Evolutionary conservation across 192 early-diverging fungal species (phyloP).

Genomic region (Backusella tuberculispora): DNA sequence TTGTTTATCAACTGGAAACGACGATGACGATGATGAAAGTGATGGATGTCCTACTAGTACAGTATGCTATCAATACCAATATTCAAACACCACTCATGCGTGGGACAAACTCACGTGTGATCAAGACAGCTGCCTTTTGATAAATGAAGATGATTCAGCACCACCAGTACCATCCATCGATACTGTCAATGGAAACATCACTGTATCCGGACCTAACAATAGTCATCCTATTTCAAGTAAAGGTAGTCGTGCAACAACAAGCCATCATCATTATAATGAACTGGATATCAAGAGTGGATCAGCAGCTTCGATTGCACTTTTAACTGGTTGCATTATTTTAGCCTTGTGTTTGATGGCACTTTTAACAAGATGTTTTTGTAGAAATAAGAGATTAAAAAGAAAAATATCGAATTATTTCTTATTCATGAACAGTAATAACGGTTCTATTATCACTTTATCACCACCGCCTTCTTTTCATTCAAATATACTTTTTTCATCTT

Average conservation of each 20-base stretch:
- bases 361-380: background rate
- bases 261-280: background rate
- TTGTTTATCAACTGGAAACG: background rate
- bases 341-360: background rate
- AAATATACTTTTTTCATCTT: too few relatives aligned
- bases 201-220: background rate
- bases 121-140: background rate
- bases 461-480: background rate
- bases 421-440: background rate
- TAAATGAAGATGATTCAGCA: background rate
- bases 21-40: background rate
- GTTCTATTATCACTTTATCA: background rate
- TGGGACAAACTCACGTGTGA: slow-evolving; percentile 14
- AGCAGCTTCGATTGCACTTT: background rate
- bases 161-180: background rate
- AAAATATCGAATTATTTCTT: background rate
- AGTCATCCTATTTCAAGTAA: background rate
- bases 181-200: background rate
- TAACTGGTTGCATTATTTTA: background rate
- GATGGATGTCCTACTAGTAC: background rate
- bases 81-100: background rate
- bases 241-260: background rate
- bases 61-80: background rate
- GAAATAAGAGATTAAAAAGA: background rate
- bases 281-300: background rate